phyloP scores from a whole-genome alignment of 768 basidiomycete species.

The Lentinula lateritia region DNA sequence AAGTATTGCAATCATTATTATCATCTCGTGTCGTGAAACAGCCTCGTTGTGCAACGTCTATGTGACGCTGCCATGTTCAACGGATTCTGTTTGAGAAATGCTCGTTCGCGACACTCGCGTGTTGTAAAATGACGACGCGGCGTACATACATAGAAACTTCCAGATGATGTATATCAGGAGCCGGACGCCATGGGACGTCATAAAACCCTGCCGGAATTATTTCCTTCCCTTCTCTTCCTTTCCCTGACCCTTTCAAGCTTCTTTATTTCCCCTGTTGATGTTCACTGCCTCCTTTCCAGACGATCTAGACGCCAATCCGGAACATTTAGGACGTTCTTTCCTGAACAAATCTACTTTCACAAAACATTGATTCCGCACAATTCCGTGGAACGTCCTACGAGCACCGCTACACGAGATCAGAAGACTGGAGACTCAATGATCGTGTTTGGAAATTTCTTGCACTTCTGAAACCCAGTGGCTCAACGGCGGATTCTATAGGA shows the following conservation, averaged over 20 bases:
- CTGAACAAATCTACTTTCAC: not conserved
- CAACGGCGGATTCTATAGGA: not conserved
- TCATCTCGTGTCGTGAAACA: not conserved
- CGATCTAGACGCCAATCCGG: not conserved
- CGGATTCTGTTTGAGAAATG: no score
- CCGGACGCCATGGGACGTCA: no score
- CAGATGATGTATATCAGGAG: no score
- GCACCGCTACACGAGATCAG: not conserved
- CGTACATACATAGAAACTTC: no score
- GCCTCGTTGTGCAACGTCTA: not conserved
- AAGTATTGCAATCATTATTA: not conserved
- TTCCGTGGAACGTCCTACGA: slow-evolving; percentile 3
- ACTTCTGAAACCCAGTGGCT: not conserved
- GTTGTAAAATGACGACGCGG: no score
- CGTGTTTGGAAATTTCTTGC: not conserved
- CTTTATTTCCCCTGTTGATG: not conserved
- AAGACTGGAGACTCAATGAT: not conserved
- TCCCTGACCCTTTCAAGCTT: no score
- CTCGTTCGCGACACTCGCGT: no score
- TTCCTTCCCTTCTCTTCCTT: no score
- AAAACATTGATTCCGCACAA: not conserved
- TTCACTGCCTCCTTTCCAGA: not conserved
- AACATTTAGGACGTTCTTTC: not conserved
- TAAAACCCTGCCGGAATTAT: no score
- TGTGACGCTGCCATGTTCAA: not conserved